Evolutionary conservation across 306 rosid genomes (phyloP).

Genomic region (Acacia crassicarpa): DNA sequence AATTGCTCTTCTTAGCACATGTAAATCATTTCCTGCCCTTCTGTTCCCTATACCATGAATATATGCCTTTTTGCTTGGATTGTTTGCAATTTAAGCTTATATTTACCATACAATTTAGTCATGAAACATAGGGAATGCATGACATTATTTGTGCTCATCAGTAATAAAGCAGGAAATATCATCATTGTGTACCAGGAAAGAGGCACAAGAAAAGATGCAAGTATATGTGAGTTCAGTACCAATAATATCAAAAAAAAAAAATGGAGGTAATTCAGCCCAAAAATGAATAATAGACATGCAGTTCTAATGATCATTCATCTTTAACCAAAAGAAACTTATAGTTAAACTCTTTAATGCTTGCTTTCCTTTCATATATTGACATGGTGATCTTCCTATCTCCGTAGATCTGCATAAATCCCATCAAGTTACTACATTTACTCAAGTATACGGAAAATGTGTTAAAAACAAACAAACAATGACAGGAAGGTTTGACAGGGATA

Average conservation of each 20-base stretch:
- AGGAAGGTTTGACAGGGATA: background rate
- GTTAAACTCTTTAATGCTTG: slow-evolving; percentile 80
- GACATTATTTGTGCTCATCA: too few species aligned
- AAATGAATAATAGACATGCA: background rate
- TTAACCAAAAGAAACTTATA: slow-evolving; percentile 48
- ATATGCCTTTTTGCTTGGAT: too few species aligned
- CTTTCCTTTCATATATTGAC: slow-evolving; percentile 83
- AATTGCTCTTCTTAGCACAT: too few species aligned
- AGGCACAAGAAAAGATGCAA: background rate
- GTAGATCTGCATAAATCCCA: slow-evolving; percentile 58
- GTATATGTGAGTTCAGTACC: background rate
- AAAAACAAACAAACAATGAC: background rate
- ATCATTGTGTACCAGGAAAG: slow-evolving; percentile 47
- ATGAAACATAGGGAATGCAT: too few species aligned
- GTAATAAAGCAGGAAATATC: slow-evolving; percentile 81
- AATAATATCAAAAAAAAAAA: background rate
- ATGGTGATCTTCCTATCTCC: slow-evolving; percentile 84
- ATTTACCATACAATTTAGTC: too few species aligned
- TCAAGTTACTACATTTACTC: slow-evolving; percentile 28
- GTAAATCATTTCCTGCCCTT: too few species aligned
- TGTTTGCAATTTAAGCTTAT: too few species aligned
- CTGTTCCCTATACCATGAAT: too few species aligned
- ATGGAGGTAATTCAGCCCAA: background rate
- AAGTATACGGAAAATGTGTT: slow-evolving; percentile 17
- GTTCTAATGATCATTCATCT: slow-evolving; percentile 4